Evolutionary conservation across 2,329 filamentous ascomycete species (phyloP).

Genomic region (Pseudovirgaria hyperparasitica): DNA sequence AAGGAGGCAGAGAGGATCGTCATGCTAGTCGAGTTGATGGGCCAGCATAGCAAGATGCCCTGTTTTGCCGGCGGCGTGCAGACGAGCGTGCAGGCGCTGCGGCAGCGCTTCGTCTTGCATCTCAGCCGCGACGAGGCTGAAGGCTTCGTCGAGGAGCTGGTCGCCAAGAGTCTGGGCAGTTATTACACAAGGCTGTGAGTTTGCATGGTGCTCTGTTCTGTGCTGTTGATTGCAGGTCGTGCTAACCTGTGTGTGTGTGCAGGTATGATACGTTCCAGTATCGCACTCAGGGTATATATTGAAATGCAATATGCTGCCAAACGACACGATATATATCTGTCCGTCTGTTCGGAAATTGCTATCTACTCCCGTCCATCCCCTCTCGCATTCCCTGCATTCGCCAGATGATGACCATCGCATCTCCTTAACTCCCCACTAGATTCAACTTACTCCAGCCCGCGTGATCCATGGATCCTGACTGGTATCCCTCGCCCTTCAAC

Average conservation of each 20-base stretch:
- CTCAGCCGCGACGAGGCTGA: constrained; percentile 73
- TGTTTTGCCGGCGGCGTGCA: constrained; percentile 66
- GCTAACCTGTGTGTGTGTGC: constrained; percentile 10
- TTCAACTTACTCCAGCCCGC: too few species aligned
- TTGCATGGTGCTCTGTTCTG: not conserved
- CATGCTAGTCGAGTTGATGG: constrained; percentile 76
- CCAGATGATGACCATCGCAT: too few species aligned
- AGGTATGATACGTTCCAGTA: constrained; percentile 83
- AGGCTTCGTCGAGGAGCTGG: constrained; percentile 68
- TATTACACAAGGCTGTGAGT: constrained; percentile 76
- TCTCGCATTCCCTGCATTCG: too few species aligned
- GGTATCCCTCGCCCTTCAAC: too few species aligned
- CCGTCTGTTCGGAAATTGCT: too few species aligned
- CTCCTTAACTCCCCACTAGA: too few species aligned
- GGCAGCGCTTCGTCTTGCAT: constrained; percentile 69
- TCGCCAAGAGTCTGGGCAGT: constrained; percentile 70
- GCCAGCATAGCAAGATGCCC: constrained; percentile 70
- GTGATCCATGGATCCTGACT: too few species aligned
- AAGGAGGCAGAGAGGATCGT: constrained; percentile 70
- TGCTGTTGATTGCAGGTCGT: constrained; percentile 1
- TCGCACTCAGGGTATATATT: constrained; percentile 79
- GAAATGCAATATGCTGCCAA: too few species aligned
- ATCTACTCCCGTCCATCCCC: too few species aligned
- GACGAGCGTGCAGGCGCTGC: constrained; percentile 55
- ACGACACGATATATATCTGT: too few species aligned